phyloP scores from a whole-genome alignment of 1,284 basidiomycete species.

The Cutaneotrichosporon dermatis region DNA sequence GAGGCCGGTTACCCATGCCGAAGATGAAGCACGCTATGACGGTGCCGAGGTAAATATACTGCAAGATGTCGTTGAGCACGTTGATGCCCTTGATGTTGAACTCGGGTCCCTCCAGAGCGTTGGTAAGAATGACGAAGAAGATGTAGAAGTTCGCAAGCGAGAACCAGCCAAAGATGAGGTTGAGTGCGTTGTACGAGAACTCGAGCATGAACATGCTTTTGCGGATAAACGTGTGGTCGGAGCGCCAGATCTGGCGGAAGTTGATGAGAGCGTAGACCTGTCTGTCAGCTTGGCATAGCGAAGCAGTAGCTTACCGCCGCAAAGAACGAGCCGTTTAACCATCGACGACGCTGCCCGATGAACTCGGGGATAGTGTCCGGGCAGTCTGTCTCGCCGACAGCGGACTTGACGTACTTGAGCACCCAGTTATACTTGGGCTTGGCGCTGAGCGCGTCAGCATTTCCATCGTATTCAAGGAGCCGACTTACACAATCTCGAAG shows the following conservation, averaged over 20 bases:
- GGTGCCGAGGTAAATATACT: conserved; percentile 81
- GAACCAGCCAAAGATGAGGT: conserved; percentile 90
- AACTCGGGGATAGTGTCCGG: conserved; percentile 92
- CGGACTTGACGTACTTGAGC: conserved; percentile 91
- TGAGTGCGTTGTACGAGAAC: conserved; percentile 81
- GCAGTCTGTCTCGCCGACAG: conserved; percentile 94
- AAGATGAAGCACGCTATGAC: conserved; percentile 87
- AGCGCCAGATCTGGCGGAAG: conserved; percentile 73
- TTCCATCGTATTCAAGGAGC: no score
- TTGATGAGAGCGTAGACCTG: conserved; percentile 58
- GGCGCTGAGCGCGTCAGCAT: conserved; percentile 52
- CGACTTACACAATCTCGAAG: conserved; percentile 81
- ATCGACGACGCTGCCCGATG: conserved; percentile 65
- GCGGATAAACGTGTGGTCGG: conserved; percentile 74
- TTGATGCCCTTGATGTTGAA: conserved; percentile 56
- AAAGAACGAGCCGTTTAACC: conserved; percentile 79
- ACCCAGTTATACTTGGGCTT: conserved; percentile 88
- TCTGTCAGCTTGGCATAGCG: no score
- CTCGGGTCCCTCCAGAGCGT: conserved; percentile 71
- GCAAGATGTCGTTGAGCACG: conserved; percentile 22
- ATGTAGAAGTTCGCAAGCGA: conserved; percentile 86
- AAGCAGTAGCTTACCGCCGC: conserved; percentile 63
- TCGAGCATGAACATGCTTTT: conserved; percentile 74
- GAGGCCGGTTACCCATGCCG: conserved; percentile 94
- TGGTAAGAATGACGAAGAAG: conserved; percentile 90